These are phyloP conservation scores for Rasamsonia emersonii DNA, from an alignment of 2,329 filamentous ascomycete species.

Conservation along the genomic window DNA sequence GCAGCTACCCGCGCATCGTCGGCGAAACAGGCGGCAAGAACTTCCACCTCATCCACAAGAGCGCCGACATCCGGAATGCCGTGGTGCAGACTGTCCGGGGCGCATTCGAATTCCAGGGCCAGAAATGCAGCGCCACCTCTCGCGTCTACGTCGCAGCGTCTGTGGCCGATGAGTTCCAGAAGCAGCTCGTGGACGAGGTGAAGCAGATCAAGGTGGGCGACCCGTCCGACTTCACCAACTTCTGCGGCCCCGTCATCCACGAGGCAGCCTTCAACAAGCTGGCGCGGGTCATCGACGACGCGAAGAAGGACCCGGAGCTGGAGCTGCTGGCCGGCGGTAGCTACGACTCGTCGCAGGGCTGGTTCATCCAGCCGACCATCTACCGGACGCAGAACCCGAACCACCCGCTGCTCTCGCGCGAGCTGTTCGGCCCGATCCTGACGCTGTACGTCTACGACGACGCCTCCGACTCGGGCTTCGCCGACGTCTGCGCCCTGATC, in stretches of 20 bases:
- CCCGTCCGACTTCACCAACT: conserved; percentile 64
- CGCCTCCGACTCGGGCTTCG: conserved; percentile 47
- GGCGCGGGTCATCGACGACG: conserved; percentile 64
- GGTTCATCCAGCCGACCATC: conserved; percentile 76
- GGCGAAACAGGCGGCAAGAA: conserved; percentile 92
- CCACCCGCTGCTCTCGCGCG: conserved; percentile 65
- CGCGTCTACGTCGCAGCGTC: conserved; percentile 70
- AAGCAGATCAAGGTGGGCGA: conserved; percentile 62
- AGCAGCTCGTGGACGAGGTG: conserved; percentile 59
- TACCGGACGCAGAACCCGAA: conserved; percentile 65
- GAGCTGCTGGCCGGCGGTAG: conserved; percentile 66
- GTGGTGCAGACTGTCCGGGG: conserved; percentile 75
- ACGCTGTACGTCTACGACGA: conserved; percentile 73
- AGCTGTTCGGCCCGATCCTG: conserved; percentile 76
- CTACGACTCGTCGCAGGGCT: conserved; percentile 70
- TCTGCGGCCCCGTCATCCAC: conserved; percentile 84
- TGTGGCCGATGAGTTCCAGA: conserved; percentile 62
- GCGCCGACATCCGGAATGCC: conserved; percentile 70
- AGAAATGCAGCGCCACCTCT: conserved; percentile 83
- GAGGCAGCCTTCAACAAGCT: conserved; percentile 73
- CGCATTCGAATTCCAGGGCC: conserved; percentile 84
- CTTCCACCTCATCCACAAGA: conserved; percentile 74
- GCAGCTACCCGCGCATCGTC: conserved; percentile 77
- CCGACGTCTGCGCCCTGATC: conserved; percentile 46
- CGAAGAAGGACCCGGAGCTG: conserved; percentile 66